A percentile compares a stretch with the other conserved stretches of the same genome.
Evolutionary conservation across 1,139 yeast species (phyloP).

Genomic region (Yamadazyma oceani): DNA sequence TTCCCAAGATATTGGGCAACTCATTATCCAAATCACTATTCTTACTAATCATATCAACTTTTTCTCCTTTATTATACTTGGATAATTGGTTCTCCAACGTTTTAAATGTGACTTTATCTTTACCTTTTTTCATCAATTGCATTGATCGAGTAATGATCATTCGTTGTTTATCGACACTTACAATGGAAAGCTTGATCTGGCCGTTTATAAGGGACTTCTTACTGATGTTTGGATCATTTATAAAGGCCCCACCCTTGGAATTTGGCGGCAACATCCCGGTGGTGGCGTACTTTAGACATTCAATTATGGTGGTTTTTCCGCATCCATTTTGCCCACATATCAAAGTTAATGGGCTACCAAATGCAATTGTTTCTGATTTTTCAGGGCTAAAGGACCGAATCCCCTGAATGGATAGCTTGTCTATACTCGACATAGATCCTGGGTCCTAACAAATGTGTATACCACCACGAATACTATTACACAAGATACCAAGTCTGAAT

Average conservation of each 20-base stretch:
- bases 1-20: constrained; percentile 83
- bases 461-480: too few relatives aligned
- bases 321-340: constrained; percentile 97
- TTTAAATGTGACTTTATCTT: constrained; percentile 65
- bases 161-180: constrained; percentile 67
- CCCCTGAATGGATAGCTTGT: constrained; percentile 84
- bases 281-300: constrained; percentile 89
- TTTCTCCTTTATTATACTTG: constrained; percentile 62
- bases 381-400: constrained; percentile 86
- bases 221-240: constrained; percentile 85
- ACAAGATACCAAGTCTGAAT: too few relatives aligned
- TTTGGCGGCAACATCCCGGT: constrained; percentile 97
- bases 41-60: constrained; percentile 76
- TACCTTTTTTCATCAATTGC: constrained; percentile 61
- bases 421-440: constrained; percentile 72
- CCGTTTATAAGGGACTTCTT: constrained; percentile 81
- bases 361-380: constrained; percentile 81
- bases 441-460: too few relatives aligned
- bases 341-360: constrained; percentile 86
- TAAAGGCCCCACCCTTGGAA: constrained; percentile 93
- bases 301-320: constrained; percentile 98
- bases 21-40: constrained; percentile 83
- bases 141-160: constrained; percentile 88
- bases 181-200: constrained; percentile 86
- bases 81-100: constrained; percentile 88